Evolutionary conservation across 2,329 filamentous ascomycete species (phyloP), one percentile per base, ranked within the genome.

Genomic region (Arthroderma uncinatum): DNA sequence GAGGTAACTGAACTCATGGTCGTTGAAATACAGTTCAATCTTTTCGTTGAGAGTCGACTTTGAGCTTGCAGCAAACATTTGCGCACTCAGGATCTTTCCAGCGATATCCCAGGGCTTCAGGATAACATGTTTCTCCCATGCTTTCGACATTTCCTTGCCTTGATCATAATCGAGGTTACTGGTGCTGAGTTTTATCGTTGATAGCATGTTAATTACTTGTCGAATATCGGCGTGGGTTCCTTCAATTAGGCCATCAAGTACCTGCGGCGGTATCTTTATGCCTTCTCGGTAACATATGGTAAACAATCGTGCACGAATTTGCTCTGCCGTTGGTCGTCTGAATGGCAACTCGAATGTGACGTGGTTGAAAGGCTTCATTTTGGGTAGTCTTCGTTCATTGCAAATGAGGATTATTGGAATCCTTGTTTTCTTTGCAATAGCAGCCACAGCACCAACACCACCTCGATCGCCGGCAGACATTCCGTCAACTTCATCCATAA

Each of bases 401-500:
- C 93, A 98, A 64, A 98, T 97, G 56, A 98, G 79, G 64, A 98
- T 97, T 69, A 98, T 85, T 0, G 93, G 93, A 23, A 98, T 84
- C 64, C 93, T 84, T 0, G 91, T 93, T 78, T 95, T 96, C 75
- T 88, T 95, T 78, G 92, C 96, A 56, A 95, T 86, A 58, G 93
- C 89, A 57, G 93, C 92, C 57, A 98, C 78, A 30, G 93, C 93
- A 54, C 91, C 93, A 52, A 98, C 93, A 70, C 93, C 93, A 63
- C 93, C 93, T 60, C 93, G 85, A 69, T 98, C 93, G 68, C 93
- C 93, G 36, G 89, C 91, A 60, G 92, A 97, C 93, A 98, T 97
- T 55, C 93, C 93, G 66, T 98, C 93, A 3, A 98, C 93, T 73
- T 98, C 93, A 65, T 98, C 93, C 93, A 98, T 97, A 73, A 98